Evolutionary conservation across 106 monocot species (phyloP), one percentile per base, ranked within the genome.

Genomic region (Allium cepa): DNA sequence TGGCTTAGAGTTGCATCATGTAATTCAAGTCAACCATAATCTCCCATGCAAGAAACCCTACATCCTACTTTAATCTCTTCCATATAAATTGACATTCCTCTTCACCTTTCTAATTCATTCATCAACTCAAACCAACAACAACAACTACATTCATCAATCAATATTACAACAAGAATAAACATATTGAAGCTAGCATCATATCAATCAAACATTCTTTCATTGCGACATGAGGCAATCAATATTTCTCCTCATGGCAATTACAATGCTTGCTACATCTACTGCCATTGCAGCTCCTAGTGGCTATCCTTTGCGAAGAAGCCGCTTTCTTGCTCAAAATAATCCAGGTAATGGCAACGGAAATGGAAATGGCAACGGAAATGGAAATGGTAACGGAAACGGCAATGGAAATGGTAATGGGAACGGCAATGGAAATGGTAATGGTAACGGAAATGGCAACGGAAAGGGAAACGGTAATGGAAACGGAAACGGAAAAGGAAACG

Each of bases 171-270:
- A 36, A 9, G 18, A 17, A 13, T 59, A 7, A 14, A 17, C 59
- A 15, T 59, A 59, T 22, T 36, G 36, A 36, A 36, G 36, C 36
- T 1, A 36, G 36, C 36, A 36, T 36, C 36, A 36, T 36, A 36
- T 36, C 36, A 36, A 36, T 5, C 36, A 36, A 15, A 59, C 7
- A 10, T 10, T 18, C 17, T 17, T 7, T 8, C 4, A 55, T 4
- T 8, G 7, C 49, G 51, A 49, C 51, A 66, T 66, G 66, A 66
- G 66, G 66, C 50, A 66, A 66, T 2, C 66, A 22, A 66, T 13
- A 10, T 18, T 51, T 11, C 49, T 66, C 50, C 66, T 66, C 52
- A 66, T 66, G 50, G 51, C 46, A 0, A 4, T 66, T 16, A 52
- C 66, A 49, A 36, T 36, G 36, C 52, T 66, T 2, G 66, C 66